These are phyloP conservation scores for Aspergillus felis DNA, from an alignment of 2,329 filamentous ascomycete species.

Conservation along the genomic window DNA sequence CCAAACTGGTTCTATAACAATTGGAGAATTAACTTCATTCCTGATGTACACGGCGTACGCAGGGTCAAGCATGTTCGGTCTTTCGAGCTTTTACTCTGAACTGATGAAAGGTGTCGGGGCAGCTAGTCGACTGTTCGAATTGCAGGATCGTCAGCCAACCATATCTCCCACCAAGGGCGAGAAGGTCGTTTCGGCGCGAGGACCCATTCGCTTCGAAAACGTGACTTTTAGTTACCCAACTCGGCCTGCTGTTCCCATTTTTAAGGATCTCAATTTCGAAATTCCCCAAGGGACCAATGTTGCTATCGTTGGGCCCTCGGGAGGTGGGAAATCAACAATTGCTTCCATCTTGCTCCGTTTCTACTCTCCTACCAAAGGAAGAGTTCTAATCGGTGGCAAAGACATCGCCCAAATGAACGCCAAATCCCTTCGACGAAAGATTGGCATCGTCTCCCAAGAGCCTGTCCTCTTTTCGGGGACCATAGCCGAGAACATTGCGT, in stretches of 20 bases:
- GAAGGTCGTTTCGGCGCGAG: slow-evolving; percentile 77
- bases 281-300: slow-evolving; percentile 93
- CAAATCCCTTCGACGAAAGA: slow-evolving; percentile 85
- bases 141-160: slow-evolving; percentile 82
- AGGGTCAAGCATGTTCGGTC: slow-evolving; percentile 81
- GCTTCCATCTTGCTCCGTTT: slow-evolving; percentile 88
- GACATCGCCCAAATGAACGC: slow-evolving; percentile 86
- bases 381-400: slow-evolving; percentile 76
- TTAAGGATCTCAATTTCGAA: slow-evolving; percentile 81
- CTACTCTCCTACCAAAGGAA: slow-evolving; percentile 75
- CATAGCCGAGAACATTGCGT: slow-evolving; percentile 81
- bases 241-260: slow-evolving; percentile 84
- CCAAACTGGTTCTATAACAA: slow-evolving; percentile 75
- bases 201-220: slow-evolving; percentile 80
- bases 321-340: slow-evolving; percentile 94
- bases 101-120: slow-evolving; percentile 98
- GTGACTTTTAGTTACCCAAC: slow-evolving; percentile 92
- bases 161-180: slow-evolving; percentile 82
- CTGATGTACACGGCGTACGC: slow-evolving; percentile 96
- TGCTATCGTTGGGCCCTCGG: slow-evolving; percentile 92
- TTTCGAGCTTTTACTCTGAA: slow-evolving; percentile 96
- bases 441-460: slow-evolving; percentile 93
- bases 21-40: slow-evolving; percentile 92
- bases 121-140: slow-evolving; percentile 90
- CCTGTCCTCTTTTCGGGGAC: slow-evolving; percentile 83